Base-by-base conservation (phyloP, 1,284 basidiomycete species). In the Pseudozyma tsukubaensis region DNA sequence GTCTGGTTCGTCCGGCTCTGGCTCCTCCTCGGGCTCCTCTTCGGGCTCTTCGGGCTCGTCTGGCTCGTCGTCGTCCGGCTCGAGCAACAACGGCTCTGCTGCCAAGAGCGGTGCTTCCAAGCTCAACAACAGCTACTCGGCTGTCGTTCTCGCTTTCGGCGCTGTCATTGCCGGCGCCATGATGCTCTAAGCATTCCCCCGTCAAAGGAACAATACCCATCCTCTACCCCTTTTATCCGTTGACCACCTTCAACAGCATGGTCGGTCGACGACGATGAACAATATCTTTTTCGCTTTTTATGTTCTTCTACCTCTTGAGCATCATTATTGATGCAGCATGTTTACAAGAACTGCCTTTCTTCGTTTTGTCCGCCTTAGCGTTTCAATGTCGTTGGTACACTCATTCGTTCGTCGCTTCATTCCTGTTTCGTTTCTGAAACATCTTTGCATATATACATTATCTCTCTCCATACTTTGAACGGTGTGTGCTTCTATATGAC, bases 131-230 rank as follows among this genome's bases (percentile, higher is more conserved):
- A 55, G 47, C 47, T 63, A 59, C 16, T 56, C 60, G 1, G 65
- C 60, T n/a, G 45, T 58, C 21, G 40, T 59, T 16, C 50, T 65
- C 10, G 59, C 67, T n/a, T 40, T 68, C 34, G 67, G 43, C 16
- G 68, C 62, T 16, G 53, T 72, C 34, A 19, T 77, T 24, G 75
- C 70, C 18, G 77, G 72, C 39, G 68, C 72, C 57, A 58, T 75
- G 56, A 60, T 77, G 61, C 67, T 79, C 49, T 79, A 73, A 75
- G 47, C 54, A 32, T 13, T 35, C 36, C 32, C 24, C 11, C 21
- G 11, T 9, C 45, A 29, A 29, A 29, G 24, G 24, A 29, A 29
- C 24, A 29, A 29, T 29, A 24, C 50, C 16, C 16, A 21, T 6
- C 19, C 21, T 34, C 29, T 36, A 19, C 21, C 11, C 40, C 21